These are phyloP conservation scores for Mikania micrantha DNA, from an alignment of 129 eudicot genomes.

Conservation along the genomic window DNA sequence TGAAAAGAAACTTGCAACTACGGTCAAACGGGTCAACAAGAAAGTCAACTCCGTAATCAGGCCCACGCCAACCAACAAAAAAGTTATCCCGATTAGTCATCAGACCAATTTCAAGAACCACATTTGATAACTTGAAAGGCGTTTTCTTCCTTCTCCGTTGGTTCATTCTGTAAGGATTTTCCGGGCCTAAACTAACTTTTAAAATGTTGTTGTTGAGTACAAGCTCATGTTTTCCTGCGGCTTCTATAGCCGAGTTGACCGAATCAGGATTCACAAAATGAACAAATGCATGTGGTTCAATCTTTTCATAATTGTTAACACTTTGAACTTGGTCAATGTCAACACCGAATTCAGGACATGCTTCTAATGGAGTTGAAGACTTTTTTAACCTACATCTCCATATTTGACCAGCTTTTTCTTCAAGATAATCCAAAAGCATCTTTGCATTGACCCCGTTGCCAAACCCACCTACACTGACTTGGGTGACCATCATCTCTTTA, in stretches of 20 bases:
- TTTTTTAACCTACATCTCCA: constrained; percentile 1
- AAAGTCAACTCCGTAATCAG: constrained; percentile 4
- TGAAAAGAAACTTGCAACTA: background rate
- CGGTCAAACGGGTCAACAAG: constrained; percentile 4
- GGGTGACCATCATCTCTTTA: background rate
- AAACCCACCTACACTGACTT: constrained; percentile 2
- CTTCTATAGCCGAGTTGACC: background rate
- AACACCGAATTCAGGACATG: background rate
- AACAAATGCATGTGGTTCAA: constrained; percentile 4
- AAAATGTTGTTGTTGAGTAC: background rate
- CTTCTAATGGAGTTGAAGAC: background rate
- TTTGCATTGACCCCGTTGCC: background rate
- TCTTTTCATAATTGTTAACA: background rate
- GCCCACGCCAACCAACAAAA: constrained; percentile 10
- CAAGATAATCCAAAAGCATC: background rate
- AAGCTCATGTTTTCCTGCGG: background rate
- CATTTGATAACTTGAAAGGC: constrained; percentile 6
- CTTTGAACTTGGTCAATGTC: background rate
- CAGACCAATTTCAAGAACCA: constrained; percentile 1
- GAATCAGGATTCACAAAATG: constrained; percentile 4
- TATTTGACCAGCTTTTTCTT: background rate
- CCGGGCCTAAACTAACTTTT: constrained; percentile 10
- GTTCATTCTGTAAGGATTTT: constrained; percentile 13
- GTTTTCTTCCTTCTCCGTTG: constrained; percentile 1
- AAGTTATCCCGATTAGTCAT: background rate